Evolutionary conservation across 148 eudicot genomes (phyloP), one percentile per base, ranked within the genome.

Genomic region (Agrostemma githago): DNA sequence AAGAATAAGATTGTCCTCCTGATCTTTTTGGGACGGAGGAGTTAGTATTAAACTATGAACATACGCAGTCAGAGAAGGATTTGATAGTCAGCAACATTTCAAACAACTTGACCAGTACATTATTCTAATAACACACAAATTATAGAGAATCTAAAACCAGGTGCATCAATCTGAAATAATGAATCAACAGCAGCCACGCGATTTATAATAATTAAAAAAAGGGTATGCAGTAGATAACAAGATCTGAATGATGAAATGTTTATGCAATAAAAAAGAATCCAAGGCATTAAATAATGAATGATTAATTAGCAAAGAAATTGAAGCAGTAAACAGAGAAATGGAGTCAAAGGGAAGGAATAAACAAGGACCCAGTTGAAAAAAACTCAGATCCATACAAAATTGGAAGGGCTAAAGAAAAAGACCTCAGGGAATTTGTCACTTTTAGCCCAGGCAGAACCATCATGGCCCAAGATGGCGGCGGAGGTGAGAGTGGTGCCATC

Each of bases 381-480:
- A 39, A 4, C 6, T 5, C 0, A 0, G n/a, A 63, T 20, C 4
- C 8, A 44, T 15, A 14, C n/a, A n/a, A n/a, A n/a, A n/a, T n/a
- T n/a, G n/a, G n/a, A n/a, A 66, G 43, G 15, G 0, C 11, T 61
- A 67, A 21, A n/a, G n/a, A 42, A 5, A 2, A 0, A 20, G 3
- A 88, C 91, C 91, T 84, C 83, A 70, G 91, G 91, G 17, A 88
- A 88, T 15, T 46, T 10, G 21, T 76, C 66, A 34, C 80, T 79
- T 20, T 85, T 83, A 54, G 90, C 88, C 90, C 90, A 87, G 38
- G 80, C 75, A 46, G 72, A 69, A 54, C 89, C 87, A 62, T 88
- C 91, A 42, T 71, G 72, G 64, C 91, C 91, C 51, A 82, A 64
- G 64, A 88, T 88, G 16, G 87, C 89, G 10, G 91, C 88, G 37